Percentiles rank a stretch among this genome's conserved stretches.
Evolutionary conservation across 345 rosid genomes (phyloP).

Genomic region (Lepidium aucheri): DNA sequence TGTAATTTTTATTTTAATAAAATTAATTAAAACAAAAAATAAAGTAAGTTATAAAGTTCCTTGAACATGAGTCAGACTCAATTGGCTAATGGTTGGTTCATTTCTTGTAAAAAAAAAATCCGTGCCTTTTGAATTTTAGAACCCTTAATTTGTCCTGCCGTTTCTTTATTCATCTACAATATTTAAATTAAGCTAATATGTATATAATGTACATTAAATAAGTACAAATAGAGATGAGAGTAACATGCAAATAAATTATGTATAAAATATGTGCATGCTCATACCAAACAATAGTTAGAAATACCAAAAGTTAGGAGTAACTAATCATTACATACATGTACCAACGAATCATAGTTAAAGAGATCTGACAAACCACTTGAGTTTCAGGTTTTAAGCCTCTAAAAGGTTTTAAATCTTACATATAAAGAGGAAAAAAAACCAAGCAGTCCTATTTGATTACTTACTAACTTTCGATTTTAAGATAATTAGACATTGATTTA

Average conservation of each 20-base stretch:
- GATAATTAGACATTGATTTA: background rate
- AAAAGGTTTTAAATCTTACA: background rate
- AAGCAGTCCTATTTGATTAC: background rate
- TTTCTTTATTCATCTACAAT: constrained; percentile 2
- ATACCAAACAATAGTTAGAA: constrained; percentile 6
- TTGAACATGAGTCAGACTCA: constrained; percentile 26
- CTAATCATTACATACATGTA: constrained; percentile 11
- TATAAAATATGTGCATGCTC: constrained; percentile 10
- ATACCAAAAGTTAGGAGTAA: background rate
- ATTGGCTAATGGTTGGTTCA: constrained; percentile 17
- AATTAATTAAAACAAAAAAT: background rate
- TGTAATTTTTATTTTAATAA: background rate
- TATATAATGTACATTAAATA: background rate
- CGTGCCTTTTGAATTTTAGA: background rate
- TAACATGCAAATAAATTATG: constrained; percentile 7
- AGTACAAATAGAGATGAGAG: constrained; percentile 5
- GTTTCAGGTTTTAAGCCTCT: constrained; percentile 7
- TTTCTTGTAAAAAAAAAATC: background rate
- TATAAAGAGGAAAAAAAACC: too few species aligned
- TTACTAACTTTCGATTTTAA: background rate
- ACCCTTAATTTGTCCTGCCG: background rate
- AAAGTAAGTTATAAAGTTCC: constrained; percentile 18
- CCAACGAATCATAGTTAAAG: background rate
- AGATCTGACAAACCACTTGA: constrained; percentile 5
- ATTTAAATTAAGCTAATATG: background rate